phyloP scores from a whole-genome alignment of 495 filamentous ascomycete species.

The Neurospora africana region DNA sequence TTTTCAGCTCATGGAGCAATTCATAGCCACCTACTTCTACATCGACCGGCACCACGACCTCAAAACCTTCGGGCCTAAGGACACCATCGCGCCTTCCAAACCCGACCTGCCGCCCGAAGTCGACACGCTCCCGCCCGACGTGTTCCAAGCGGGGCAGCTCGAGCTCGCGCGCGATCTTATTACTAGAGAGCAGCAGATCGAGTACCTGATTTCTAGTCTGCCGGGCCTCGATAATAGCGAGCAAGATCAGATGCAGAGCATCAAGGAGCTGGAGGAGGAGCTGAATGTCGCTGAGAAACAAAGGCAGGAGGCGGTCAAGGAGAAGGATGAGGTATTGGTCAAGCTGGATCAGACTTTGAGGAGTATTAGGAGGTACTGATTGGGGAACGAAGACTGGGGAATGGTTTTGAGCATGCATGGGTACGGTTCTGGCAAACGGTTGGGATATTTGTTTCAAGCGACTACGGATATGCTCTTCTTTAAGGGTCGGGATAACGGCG shows the following conservation, averaged over 20 bases:
- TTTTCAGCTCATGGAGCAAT: constrained; percentile 70
- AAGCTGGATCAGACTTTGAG: constrained; percentile 58
- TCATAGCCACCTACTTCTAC: constrained; percentile 78
- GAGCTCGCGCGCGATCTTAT: constrained; percentile 85
- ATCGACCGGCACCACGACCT: constrained; percentile 73
- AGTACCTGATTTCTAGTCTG: constrained; percentile 69
- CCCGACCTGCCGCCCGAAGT: constrained; percentile 37
- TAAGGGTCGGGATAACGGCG: neutral
- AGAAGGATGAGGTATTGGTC: constrained; percentile 56
- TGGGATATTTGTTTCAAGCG: neutral
- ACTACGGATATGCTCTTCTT: neutral
- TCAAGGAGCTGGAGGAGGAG: constrained; percentile 66
- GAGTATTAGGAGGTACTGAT: constrained; percentile 38
- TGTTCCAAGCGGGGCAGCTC: constrained; percentile 58
- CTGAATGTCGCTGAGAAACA: constrained; percentile 64
- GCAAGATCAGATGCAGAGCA: constrained; percentile 64
- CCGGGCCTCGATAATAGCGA: constrained; percentile 81
- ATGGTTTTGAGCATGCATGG: neutral
- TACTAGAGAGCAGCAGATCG: constrained; percentile 88
- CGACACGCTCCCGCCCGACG: constrained; percentile 51
- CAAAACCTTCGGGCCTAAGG: constrained; percentile 48
- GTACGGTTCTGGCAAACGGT: neutral
- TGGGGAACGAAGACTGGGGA: neutral
- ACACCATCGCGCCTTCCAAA: constrained; percentile 49
- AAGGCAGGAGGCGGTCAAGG: constrained; percentile 55